phyloP scores from a whole-genome alignment of 768 basidiomycete species.

The Podaxis sp. region DNA sequence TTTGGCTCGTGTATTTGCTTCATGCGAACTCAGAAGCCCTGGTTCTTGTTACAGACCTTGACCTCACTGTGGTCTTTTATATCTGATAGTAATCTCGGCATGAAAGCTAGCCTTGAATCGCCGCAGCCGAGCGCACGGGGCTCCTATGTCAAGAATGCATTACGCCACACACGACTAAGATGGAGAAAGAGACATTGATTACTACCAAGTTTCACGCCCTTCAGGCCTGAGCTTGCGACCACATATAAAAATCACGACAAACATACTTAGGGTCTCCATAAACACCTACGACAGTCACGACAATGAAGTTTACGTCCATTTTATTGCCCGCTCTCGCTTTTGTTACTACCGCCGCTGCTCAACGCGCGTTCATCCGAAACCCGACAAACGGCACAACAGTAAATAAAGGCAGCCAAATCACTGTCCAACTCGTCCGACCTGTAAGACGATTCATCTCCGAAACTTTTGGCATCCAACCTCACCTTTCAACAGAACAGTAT shows the following conservation, averaged over 20 bases:
- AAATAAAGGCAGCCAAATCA: conserved; percentile 35
- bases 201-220: neutral
- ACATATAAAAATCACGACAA: neutral
- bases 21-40: neutral
- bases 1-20: neutral
- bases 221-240: too few relatives aligned
- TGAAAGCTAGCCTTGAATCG: neutral
- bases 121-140: neutral
- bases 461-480: conserved; percentile 25
- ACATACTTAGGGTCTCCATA: neutral
- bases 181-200: neutral
- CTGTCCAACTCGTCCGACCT: conserved; percentile 47
- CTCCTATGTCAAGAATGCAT: too few relatives aligned
- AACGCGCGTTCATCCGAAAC: conserved; percentile 37
- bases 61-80: neutral
- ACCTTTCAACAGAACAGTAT: conserved; percentile 30
- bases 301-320: conserved; percentile 22
- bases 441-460: conserved; percentile 29
- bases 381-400: conserved; percentile 37
- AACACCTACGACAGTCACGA: neutral
- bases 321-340: conserved; percentile 33
- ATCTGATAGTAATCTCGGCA: neutral
- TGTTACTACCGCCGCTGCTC: conserved; percentile 36
- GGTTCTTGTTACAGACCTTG: neutral
- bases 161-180: too few relatives aligned